phyloP scores from a whole-genome alignment of 1,284 basidiomycete genomes.

The Erythrobasidium hasegawianum region DNA sequence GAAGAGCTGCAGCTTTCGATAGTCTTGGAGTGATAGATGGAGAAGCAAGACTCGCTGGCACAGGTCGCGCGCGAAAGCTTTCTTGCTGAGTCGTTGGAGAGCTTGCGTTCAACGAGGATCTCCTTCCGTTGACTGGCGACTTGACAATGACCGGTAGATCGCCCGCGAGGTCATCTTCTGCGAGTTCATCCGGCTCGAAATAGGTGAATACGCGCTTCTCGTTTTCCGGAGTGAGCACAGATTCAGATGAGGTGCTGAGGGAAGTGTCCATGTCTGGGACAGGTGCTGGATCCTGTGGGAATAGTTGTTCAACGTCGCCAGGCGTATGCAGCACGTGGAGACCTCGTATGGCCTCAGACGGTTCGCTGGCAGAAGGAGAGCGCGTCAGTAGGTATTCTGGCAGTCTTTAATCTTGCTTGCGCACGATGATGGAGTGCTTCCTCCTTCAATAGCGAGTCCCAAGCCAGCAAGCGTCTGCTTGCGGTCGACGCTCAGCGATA shows the following conservation, averaged over 20 bases:
- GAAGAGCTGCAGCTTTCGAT: slow-evolving; percentile 69
- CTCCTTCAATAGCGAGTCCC: not conserved
- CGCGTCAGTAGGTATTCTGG: not conserved
- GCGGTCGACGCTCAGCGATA: not conserved
- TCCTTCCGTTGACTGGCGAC: not conserved
- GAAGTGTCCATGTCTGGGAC: slow-evolving; percentile 2
- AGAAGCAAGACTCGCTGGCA: slow-evolving; percentile 59
- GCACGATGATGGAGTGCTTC: not conserved
- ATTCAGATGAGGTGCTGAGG: not conserved
- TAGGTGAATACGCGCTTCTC: slow-evolving; percentile 27
- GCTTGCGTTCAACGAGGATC: not conserved
- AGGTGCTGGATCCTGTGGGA: not conserved
- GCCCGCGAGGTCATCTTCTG: slow-evolving; percentile 15
- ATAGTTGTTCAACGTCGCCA: slow-evolving; percentile 8
- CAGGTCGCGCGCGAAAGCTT: slow-evolving; percentile 66
- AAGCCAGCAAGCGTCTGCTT: not conserved
- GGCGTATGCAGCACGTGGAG: not conserved
- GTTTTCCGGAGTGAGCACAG: slow-evolving; percentile 1
- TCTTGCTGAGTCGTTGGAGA: not conserved
- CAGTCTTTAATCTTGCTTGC: not conserved
- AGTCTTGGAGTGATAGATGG: slow-evolving; percentile 73
- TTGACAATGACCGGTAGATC: not conserved
- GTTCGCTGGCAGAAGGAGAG: not conserved
- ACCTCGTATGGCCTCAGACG: not conserved
- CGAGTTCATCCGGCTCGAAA: not conserved